Evolutionary conservation across 805 yeast genomes (phyloP).

Genomic region (Ogataea glucozyma): DNA sequence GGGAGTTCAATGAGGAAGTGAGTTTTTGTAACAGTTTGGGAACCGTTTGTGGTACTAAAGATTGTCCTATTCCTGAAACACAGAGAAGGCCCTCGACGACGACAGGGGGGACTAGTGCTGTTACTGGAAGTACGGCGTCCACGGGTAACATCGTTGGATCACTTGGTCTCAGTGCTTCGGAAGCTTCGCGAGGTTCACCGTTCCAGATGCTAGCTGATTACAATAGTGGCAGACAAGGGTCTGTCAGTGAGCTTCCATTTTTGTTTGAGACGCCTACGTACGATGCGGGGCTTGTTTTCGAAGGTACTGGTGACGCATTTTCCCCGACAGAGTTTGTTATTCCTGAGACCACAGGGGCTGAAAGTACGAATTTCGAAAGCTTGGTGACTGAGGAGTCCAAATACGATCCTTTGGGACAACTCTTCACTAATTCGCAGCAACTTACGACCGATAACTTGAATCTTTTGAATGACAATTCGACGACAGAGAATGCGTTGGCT

Average conservation of each 20-base stretch:
- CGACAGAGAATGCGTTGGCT: conserved; percentile 8
- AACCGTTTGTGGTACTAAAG: conserved; percentile 80
- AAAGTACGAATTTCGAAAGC: neutral
- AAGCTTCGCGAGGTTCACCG: conserved; percentile 20
- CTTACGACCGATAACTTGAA: conserved; percentile 25
- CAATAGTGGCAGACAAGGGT: conserved; percentile 14
- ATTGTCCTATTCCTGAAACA: conserved; percentile 61
- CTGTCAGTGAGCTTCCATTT: conserved; percentile 43
- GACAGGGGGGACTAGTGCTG: conserved; percentile 10
- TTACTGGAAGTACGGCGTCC: too few relatives aligned
- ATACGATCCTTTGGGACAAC: conserved; percentile 24
- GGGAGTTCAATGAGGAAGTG: conserved; percentile 65
- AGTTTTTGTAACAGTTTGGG: conserved; percentile 75
- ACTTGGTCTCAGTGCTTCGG: conserved; percentile 1
- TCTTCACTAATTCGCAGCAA: conserved; percentile 13
- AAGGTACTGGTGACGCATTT: conserved; percentile 19
- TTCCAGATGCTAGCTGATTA: conserved; percentile 23
- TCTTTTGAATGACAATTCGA: conserved; percentile 17
- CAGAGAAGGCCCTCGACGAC: conserved; percentile 15
- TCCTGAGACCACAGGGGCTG: conserved; percentile 6
- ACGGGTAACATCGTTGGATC: too few relatives aligned
- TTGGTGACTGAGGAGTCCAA: conserved; percentile 13
- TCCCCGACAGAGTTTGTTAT: conserved; percentile 16
- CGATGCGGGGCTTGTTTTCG: conserved; percentile 56
- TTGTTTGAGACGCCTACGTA: conserved; percentile 49